Evolutionary conservation across 2,329 filamentous ascomycete species (phyloP), one percentile per base, ranked within the genome.

Genomic region (Sodiomyces alkalinus): DNA sequence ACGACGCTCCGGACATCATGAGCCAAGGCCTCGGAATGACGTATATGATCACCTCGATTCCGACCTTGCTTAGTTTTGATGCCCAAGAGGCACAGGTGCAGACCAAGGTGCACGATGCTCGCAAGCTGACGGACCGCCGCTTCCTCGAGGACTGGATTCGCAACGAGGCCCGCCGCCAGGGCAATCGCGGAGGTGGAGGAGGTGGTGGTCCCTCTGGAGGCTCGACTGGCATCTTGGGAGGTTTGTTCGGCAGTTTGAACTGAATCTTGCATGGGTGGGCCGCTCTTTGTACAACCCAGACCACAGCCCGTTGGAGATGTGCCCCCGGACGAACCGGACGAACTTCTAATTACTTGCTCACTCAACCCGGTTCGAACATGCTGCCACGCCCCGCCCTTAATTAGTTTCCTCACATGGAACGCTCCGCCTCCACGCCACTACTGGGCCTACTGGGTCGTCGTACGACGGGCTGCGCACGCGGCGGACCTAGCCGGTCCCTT

Each of bases 11-110:
- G 2, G 70, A 74, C 42, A 55, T 71, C 34, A 66, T 68, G 64
- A 33, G 38, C 12, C 51, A 46, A 6, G 53, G 48, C 1, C 43
- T 71, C 12, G 64, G 62, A 6, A 52, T 62, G 42, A 58, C 55
- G 6, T 74, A 70, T 44, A 66, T 69, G 63, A 67, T 74, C 40
- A 68, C 56, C 16, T 58, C 57, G 11, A 55, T 73, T 35, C 69
- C 69, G 15, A 73, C 66, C 7, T 46, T 75, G 32, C 49, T 74
- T 27, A 62, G 59, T 41, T 73, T 74, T 40, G 64, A 69, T 33
- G 58, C 56, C 12, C 62, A 63, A 25, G 67, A 70, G 47, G 55
- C 63, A 2, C 57, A 64, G 44, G 47, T 49, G 1, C 42, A 49
- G 29, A 65, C 61, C 23, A 65, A 60, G 46, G 42, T 71, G 15